Base-by-base conservation (phyloP, 371 early-diverging fungal genomes). In the Mucor circinelloides region DNA sequence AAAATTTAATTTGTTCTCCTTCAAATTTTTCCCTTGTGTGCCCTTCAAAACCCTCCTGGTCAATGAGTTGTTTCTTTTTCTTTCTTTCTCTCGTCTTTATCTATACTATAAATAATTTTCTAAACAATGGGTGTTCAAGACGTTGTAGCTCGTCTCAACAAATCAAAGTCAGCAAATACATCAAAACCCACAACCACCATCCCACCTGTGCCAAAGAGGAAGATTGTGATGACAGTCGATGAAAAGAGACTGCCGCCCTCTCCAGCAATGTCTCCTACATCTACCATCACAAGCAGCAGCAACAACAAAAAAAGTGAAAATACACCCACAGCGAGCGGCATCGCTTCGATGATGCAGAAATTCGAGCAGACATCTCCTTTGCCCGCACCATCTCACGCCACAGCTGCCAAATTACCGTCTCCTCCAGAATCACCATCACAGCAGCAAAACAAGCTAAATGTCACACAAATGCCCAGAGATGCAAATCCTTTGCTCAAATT, bases 81-180 rank as follows among this genome's bases (percentile, higher is more conserved):
- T 28, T 44, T 65, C 34, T 52, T 50, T 15, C 28, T 30, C 36
- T 27, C 32, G n/a, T 40, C 25, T 50, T 44, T 46, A 44, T 52
- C 13, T 31, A 13, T 42, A 12, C 36, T 36, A 36, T 36, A 25
- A 40, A 40, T 59, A 40, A 21, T 6, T 42, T 31, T 42, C 30
- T 21, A 36, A 63, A 42, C 27, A 27, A 78, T 81, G 82, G 77
- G 82, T 36, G 79, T 79, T 34, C 77, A 78, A 64, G 76, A 77
- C 46, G 72, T 77, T 25, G 76, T 79, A 28, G 79, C 79, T 64
- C 75, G 73, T 54, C 66, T 81, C 12, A 81, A 78, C 58, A 72
- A 75, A 58, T 60, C 73, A 23, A 71, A 60, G 40, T 56, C 71
- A 38, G 63, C 63, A 25, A 66, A 36, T 38, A 52, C 58, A 66